A percentile compares a stretch with the other conserved stretches of the same genome.
Evolutionary conservation across 352 stramenopile genomes (phyloP).

Genomic region (Globisporangium ultimum): DNA sequence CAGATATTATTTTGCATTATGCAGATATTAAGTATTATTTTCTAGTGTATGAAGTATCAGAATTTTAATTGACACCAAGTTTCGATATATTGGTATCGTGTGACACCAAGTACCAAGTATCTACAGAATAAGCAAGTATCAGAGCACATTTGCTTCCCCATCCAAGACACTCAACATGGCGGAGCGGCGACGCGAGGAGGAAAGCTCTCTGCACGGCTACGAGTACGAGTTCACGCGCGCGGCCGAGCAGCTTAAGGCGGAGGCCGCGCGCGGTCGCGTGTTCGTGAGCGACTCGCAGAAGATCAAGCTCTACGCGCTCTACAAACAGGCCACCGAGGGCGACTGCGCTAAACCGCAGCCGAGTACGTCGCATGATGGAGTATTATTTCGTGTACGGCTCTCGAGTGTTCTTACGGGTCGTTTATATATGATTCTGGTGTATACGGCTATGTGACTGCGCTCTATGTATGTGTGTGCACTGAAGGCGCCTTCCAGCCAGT

Average conservation of each 20-base stretch:
- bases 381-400: background rate
- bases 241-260: slow-evolving; percentile 35
- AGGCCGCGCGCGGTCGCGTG: slow-evolving; percentile 20
- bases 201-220: slow-evolving; percentile 47
- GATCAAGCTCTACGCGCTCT: slow-evolving; percentile 74
- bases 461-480: background rate
- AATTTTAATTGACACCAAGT: no score
- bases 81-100: no score
- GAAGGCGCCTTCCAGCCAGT: slow-evolving; percentile 51
- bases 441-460: background rate
- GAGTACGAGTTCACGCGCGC: slow-evolving; percentile 45
- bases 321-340: slow-evolving; percentile 72
- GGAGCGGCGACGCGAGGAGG: slow-evolving; percentile 26
- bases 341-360: slow-evolving; percentile 54
- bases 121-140: no score
- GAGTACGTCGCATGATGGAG: slow-evolving; percentile 21
- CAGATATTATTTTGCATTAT: background rate
- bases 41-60: no score
- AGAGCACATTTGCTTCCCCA: no score
- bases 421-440: background rate
- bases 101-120: no score
- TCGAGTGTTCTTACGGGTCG: background rate
- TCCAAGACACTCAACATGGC: no score
- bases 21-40: no score
- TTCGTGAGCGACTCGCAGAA: slow-evolving; percentile 63